Base-by-base conservation (phyloP, 495 filamentous ascomycete genomes). In the Lasiosphaeriaceae sp. region DNA sequence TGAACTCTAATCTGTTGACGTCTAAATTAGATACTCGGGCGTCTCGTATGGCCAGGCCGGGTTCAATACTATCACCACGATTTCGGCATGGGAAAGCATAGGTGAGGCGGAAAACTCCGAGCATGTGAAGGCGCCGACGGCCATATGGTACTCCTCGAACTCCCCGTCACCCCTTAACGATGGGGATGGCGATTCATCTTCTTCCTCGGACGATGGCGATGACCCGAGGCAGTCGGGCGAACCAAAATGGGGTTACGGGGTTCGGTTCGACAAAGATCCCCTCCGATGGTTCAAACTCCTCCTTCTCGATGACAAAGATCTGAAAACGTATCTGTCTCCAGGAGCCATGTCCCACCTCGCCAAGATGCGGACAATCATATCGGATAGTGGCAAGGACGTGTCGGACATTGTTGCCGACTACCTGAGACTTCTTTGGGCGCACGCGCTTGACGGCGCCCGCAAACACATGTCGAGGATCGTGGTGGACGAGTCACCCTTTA, bases 361-460 rank as follows among this genome's bases (percentile, higher is more conserved):
- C n/a, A 49, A 49, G 47, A 49, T 49, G 47, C 47, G 47, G 21
- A 21, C n/a, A 21, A 26, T 49, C 22, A 26, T 49, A n/a, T 5
- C 8, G 47, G 17, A 20, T n/a, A 49, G 47, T 22, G 47, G 47
- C 47, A 49, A 24, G 47, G 22, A 22, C n/a, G 11, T 49, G 47
- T 14, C 22, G 47, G 47, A 49, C 22, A 49, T 49, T 49, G 22
- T 49, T 49, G 17, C 47, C 22, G 47, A 49, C 47, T 49, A 49
- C 22, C 47, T 49, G 14, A n/a, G 21, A 22, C 19, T 26, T n/a
- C 22, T 49, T 21, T 49, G 47, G 47, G 3, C n/a, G 47, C 47
- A 49, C 22, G 22, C 47, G 12, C 17, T 49, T 21, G 22, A 35
- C 31, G 12, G 31, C 31, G 31, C 31, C 31, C 31, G 31, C 31